Evolutionary conservation across 208 protist genomes (phyloP).

Genomic region (Trypanosoma rangeli): DNA sequence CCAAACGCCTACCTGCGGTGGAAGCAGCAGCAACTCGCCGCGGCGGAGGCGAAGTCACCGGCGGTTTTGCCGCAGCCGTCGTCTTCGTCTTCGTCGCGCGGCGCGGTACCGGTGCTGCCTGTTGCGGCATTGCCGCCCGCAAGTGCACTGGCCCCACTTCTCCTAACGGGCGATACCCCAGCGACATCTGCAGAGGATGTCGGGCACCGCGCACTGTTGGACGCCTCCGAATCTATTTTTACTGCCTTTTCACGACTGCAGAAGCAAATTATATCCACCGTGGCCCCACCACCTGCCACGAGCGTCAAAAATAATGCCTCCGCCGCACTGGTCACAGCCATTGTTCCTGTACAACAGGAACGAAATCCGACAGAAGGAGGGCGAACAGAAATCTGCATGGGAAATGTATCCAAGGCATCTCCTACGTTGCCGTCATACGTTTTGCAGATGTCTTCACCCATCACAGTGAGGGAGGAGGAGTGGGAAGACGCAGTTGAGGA

Average conservation of each 20-base stretch:
- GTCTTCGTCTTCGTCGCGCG: no score
- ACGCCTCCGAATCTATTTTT: conserved; percentile 33
- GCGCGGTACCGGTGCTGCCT: background rate
- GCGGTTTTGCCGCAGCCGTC: background rate
- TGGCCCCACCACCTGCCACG: conserved; percentile 33
- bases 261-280: conserved; percentile 31
- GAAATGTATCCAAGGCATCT: no score
- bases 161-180: conserved; percentile 1
- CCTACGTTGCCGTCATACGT: background rate
- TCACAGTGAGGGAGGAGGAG: background rate
- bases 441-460: background rate
- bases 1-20: conserved; percentile 12
- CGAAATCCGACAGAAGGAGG: background rate
- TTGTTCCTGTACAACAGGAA: background rate
- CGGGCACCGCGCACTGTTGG: conserved; percentile 13
- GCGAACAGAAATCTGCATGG: background rate
- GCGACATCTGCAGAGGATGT: background rate
- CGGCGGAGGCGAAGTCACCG: conserved; percentile 5
- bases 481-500: conserved; percentile 20
- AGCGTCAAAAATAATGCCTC: background rate
- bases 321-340: background rate
- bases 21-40: conserved; percentile 22
- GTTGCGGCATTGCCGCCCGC: conserved; percentile 5
- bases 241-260: conserved; percentile 43
- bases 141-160: conserved; percentile 12